phyloP scores from a whole-genome alignment of 352 stramenopile genomes.

The Aphanomyces invadans region DNA sequence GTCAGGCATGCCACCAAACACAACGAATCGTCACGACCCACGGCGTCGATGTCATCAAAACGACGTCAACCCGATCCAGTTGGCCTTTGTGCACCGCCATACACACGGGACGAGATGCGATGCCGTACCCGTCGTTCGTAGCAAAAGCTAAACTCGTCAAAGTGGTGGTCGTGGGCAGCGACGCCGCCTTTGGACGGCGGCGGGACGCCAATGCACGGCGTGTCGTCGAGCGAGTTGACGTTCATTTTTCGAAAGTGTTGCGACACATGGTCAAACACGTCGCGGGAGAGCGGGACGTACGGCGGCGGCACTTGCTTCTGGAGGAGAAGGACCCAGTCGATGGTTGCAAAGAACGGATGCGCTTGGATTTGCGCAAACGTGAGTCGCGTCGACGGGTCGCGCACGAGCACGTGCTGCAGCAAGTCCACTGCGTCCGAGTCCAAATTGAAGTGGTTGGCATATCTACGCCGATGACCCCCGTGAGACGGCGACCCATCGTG shows the following conservation, averaged over 20 bases:
- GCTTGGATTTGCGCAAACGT: conserved; percentile 46
- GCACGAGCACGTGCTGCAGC: conserved; percentile 67
- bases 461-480: conserved; percentile 13
- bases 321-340: conserved; percentile 66
- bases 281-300: conserved; percentile 68
- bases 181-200: conserved; percentile 28
- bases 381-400: conserved; percentile 59
- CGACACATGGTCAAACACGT: conserved; percentile 83
- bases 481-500: too few species aligned
- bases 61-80: not conserved
- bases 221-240: conserved; percentile 58
- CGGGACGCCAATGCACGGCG: conserved; percentile 50
- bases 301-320: conserved; percentile 72
- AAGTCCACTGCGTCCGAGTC: conserved; percentile 63
- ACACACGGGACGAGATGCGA: too few species aligned
- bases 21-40: too few species aligned
- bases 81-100: not conserved
- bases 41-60: too few species aligned
- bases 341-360: conserved; percentile 62
- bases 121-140: conserved; percentile 71
- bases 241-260: conserved; percentile 87
- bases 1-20: too few species aligned
- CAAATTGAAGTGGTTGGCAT: conserved; percentile 55
- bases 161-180: conserved; percentile 75
- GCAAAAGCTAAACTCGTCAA: conserved; percentile 84